phyloP scores from a whole-genome alignment of 2,329 filamentous ascomycete species.

The Sporothrix curviconia region DNA sequence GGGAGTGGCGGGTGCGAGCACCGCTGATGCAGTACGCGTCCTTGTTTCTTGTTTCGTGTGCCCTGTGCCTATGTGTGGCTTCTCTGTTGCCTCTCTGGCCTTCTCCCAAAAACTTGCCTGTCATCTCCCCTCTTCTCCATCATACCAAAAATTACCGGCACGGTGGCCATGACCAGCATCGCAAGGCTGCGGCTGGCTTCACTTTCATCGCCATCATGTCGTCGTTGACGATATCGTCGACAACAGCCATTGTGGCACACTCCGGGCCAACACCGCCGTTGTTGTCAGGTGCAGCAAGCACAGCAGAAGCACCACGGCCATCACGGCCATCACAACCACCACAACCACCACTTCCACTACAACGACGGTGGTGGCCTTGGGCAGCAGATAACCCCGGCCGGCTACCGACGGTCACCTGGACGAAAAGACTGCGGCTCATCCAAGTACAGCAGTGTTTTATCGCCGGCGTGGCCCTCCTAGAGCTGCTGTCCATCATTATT shows the following conservation, averaged over 20 bases:
- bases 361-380: background rate
- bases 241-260: background rate
- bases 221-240: background rate
- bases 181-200: background rate
- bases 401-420: background rate
- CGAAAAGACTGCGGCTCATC: background rate
- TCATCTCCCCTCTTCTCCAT: too few relatives aligned
- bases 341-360: background rate
- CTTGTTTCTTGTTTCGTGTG: too few relatives aligned
- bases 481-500: conserved; percentile 1
- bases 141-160: too few relatives aligned
- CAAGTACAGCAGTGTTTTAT: background rate
- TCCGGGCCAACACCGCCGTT: background rate
- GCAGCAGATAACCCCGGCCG: background rate
- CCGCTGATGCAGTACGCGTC: too few relatives aligned
- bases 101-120: too few relatives aligned
- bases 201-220: background rate
- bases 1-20: too few relatives aligned
- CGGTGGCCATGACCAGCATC: too few relatives aligned
- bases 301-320: background rate
- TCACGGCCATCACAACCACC: background rate
- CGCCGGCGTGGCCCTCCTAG: background rate
- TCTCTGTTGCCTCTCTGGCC: too few relatives aligned
- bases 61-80: too few relatives aligned
- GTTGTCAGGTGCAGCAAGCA: background rate